Evolutionary conservation across 2,329 filamentous ascomycete genomes (phyloP).

Genomic region (Aspergillus quadricinctus): DNA sequence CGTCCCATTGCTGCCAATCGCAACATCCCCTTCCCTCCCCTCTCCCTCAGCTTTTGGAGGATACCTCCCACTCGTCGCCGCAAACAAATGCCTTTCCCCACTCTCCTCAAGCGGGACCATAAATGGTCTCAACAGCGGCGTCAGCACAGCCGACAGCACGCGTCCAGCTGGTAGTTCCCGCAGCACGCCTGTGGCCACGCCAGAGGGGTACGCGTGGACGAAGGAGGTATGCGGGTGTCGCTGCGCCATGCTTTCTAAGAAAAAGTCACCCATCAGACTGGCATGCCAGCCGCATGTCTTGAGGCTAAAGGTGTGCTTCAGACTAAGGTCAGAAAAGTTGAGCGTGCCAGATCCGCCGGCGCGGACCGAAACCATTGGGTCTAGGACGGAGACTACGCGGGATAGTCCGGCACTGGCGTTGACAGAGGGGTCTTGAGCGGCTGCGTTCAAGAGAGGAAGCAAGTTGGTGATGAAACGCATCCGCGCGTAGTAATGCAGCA

Average conservation of each 20-base stretch:
- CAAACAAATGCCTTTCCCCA: conserved; percentile 44
- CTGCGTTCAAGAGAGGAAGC: conserved; percentile 31
- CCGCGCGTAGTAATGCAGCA: conserved; percentile 45
- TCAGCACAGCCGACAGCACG: conserved; percentile 10
- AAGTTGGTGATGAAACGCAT: conserved; percentile 43
- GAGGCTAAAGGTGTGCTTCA: conserved; percentile 33
- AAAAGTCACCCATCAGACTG: conserved; percentile 36
- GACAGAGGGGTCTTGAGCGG: conserved; percentile 1
- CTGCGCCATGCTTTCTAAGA: conserved; percentile 27
- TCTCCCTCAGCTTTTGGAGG: conserved; percentile 7
- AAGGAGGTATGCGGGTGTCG: conserved; percentile 27
- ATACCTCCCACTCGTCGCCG: conserved; percentile 30
- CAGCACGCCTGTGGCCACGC: conserved; percentile 36
- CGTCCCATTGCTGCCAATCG: conserved; percentile 9
- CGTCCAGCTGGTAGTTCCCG: conserved; percentile 33
- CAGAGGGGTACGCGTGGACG: conserved; percentile 40
- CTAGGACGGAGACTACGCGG: conserved; percentile 40
- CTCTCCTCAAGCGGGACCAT: conserved; percentile 28
- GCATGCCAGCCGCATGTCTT: conserved; percentile 35
- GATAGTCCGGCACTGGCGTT: conserved; percentile 19
- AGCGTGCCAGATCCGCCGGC: conserved; percentile 33
- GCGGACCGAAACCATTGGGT: conserved; percentile 15
- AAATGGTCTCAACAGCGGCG: conserved; percentile 14
- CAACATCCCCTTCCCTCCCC: conserved; percentile 7
- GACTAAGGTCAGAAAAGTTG: conserved; percentile 39